These are phyloP conservation scores for Termitomyces eurrhizus DNA, from an alignment of 768 basidiomycete species.

Conservation along the genomic window DNA sequence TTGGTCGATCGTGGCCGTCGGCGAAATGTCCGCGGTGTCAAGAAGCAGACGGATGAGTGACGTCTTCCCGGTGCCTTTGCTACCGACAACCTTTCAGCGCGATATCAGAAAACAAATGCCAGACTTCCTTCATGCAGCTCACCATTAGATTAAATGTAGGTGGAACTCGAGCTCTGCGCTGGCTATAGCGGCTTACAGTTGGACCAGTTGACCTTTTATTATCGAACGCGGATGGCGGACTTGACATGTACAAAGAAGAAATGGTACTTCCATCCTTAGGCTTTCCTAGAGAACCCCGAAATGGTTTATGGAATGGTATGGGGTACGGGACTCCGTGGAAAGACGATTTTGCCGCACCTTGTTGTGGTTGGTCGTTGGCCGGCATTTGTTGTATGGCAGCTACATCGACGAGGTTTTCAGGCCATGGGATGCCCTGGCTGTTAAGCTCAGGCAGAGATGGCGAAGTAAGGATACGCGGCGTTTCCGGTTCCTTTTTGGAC, in stretches of 20 bases:
- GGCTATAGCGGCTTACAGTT: slow-evolving; percentile 46
- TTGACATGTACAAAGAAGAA: slow-evolving; percentile 66
- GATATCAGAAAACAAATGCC: not conserved
- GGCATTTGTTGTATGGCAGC: slow-evolving; percentile 53
- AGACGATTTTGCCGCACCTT: slow-evolving; percentile 72
- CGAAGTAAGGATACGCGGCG: slow-evolving; percentile 58
- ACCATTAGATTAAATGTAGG: slow-evolving; percentile 90
- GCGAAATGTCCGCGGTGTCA: slow-evolving; percentile 81
- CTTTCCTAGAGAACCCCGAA: slow-evolving; percentile 52
- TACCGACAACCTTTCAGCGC: slow-evolving; percentile 65
- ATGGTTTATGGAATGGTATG: slow-evolving; percentile 83
- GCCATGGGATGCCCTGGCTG: slow-evolving; percentile 80
- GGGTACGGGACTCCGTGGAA: slow-evolving; percentile 51
- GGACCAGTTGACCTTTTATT: slow-evolving; percentile 42
- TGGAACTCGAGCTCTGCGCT: slow-evolving; percentile 60
- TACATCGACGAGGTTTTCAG: slow-evolving; percentile 75
- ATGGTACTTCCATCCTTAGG: slow-evolving; percentile 47
- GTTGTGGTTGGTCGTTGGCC: slow-evolving; percentile 33
- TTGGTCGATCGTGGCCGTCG: slow-evolving; percentile 73
- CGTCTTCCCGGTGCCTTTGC: slow-evolving; percentile 81
- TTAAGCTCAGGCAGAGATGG: slow-evolving; percentile 78
- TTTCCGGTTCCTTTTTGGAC: slow-evolving; percentile 47
- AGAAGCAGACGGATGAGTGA: slow-evolving; percentile 75
- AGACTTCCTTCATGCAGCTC: slow-evolving; percentile 11
- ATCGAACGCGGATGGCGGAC: slow-evolving; percentile 61